Percentiles rank a stretch among this genome's conserved stretches.
phyloP scores from a whole-genome alignment of 2,329 filamentous ascomycete species.

The Diaporthe aspalathi region DNA sequence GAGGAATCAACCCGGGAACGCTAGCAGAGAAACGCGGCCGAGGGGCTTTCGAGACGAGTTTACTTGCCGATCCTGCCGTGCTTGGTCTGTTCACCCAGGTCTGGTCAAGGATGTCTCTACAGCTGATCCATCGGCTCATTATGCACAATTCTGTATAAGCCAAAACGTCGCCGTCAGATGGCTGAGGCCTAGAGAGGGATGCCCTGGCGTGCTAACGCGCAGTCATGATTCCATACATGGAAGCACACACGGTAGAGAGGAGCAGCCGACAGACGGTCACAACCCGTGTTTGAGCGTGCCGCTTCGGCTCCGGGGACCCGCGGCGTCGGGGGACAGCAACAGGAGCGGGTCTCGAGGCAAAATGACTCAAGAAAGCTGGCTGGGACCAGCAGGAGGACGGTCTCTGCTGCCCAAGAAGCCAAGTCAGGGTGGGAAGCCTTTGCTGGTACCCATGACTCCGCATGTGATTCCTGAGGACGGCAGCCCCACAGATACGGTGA shows the following conservation, averaged over 20 bases:
- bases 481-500: neutral
- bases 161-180: neutral
- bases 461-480: slow-evolving; percentile 12
- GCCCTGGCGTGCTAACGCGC: neutral
- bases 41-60: slow-evolving; percentile 28
- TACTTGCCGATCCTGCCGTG: slow-evolving; percentile 37
- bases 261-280: neutral
- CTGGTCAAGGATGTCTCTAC: slow-evolving; percentile 28
- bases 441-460: slow-evolving; percentile 22
- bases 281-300: slow-evolving; percentile 13
- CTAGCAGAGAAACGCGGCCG: slow-evolving; percentile 24
- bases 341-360: slow-evolving; percentile 12
- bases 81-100: slow-evolving; percentile 28
- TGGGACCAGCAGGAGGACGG: slow-evolving; percentile 8
- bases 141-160: slow-evolving; percentile 23
- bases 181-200: neutral
- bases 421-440: slow-evolving; percentile 17
- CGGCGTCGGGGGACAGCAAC: slow-evolving; percentile 14
- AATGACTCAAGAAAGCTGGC: slow-evolving; percentile 31
- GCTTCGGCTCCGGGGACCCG: slow-evolving; percentile 28
- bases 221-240: neutral
- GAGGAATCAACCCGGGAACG: slow-evolving; percentile 9
- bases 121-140: slow-evolving; percentile 31
- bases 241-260: neutral
- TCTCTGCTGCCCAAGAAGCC: neutral